These are phyloP conservation scores for Mucor circinelloides DNA, from an alignment of 371 early-diverging fungal genomes.

Conservation along the genomic window DNA sequence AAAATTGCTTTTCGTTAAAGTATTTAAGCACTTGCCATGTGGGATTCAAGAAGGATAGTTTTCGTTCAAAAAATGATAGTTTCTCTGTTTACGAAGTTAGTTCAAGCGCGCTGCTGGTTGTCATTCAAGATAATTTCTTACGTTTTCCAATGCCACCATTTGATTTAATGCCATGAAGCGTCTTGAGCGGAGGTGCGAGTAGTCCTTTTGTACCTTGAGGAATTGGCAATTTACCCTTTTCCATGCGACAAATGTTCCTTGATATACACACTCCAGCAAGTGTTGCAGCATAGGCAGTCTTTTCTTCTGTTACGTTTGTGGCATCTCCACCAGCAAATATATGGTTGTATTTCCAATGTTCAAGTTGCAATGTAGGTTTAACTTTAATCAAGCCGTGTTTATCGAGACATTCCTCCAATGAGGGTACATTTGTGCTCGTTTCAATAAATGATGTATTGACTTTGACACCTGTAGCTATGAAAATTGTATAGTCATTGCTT, in stretches of 20 bases:
- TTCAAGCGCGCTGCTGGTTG: background rate
- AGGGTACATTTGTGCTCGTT: conserved; percentile 16
- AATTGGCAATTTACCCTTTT: conserved; percentile 46
- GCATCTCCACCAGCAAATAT: conserved; percentile 76
- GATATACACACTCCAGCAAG: conserved; percentile 55
- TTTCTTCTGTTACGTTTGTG: conserved; percentile 62
- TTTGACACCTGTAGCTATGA: conserved; percentile 45
- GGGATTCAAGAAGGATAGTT: conserved; percentile 34
- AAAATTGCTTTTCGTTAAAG: conserved; percentile 41
- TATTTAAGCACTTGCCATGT: conserved; percentile 39
- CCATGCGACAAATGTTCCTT: conserved; percentile 50
- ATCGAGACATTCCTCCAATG: conserved; percentile 38
- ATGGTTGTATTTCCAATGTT: conserved; percentile 56
- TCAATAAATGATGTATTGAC: conserved; percentile 36
- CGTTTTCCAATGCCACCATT: conserved; percentile 53
- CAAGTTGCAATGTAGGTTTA: conserved; percentile 63
- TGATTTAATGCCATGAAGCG: conserved; percentile 43
- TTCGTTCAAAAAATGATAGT: conserved; percentile 25
- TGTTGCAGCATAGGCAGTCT: conserved; percentile 64
- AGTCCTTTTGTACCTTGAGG: conserved; percentile 47
- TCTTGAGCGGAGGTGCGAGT: conserved; percentile 34
- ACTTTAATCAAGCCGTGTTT: conserved; percentile 51
- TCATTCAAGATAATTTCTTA: conserved; percentile 16
- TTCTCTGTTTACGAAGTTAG: conserved; percentile 15
- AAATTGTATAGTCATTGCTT: conserved; percentile 33